These are phyloP conservation scores for Botrytis squamosa DNA, from an alignment of 2,329 filamentous ascomycete genomes.

Conservation along the genomic window DNA sequence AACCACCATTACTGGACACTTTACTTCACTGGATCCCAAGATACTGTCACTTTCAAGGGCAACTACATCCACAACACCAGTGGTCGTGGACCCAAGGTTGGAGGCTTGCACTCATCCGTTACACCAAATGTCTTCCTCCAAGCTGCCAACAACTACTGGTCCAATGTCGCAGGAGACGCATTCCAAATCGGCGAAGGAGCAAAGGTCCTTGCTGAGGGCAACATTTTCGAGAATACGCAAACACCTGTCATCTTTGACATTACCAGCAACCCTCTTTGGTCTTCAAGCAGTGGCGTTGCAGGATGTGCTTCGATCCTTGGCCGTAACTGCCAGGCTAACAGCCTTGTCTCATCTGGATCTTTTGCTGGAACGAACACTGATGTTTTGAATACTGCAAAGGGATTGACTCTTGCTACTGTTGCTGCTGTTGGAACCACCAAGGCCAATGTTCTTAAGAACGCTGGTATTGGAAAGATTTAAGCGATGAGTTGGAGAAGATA, in stretches of 20 bases:
- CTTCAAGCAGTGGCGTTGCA: background rate
- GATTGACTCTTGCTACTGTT: background rate
- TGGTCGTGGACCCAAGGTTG: slow-evolving; percentile 46
- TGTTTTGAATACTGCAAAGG: background rate
- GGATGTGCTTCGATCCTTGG: background rate
- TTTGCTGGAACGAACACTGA: background rate
- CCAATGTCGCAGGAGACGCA: background rate
- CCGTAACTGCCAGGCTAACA: background rate
- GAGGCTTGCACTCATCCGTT: slow-evolving; percentile 26
- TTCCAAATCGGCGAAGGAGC: background rate
- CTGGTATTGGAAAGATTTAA: slow-evolving; percentile 1
- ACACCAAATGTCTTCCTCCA: background rate
- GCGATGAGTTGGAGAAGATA: background rate
- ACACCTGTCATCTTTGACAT: background rate
- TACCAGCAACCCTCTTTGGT: background rate
- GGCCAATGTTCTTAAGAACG: background rate
- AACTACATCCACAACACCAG: slow-evolving; percentile 48
- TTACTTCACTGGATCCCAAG: slow-evolving; percentile 42
- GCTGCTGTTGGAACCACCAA: background rate
- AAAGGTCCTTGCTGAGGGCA: slow-evolving; percentile 4
- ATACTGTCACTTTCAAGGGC: slow-evolving; percentile 44
- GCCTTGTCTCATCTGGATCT: background rate
- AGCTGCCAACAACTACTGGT: slow-evolving; percentile 11
- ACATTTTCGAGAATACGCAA: background rate
- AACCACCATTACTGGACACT: background rate